These are phyloP conservation scores for Crithidia bombi DNA, from an alignment of 208 protist species.

Conservation along the genomic window DNA sequence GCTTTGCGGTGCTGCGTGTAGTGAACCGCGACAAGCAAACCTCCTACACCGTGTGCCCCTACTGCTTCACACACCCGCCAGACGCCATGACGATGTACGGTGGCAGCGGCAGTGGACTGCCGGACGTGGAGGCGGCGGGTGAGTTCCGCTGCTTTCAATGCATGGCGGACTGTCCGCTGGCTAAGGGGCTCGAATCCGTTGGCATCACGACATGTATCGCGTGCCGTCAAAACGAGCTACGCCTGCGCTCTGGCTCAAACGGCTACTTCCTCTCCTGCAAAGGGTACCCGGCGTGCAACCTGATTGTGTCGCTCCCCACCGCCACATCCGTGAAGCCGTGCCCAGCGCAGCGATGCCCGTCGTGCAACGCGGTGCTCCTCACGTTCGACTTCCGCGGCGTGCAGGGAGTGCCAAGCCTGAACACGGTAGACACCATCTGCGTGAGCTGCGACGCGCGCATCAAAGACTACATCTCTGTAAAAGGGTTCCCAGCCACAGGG, in stretches of 20 bases:
- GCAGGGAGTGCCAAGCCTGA: conserved; percentile 68
- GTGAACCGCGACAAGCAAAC: conserved; percentile 74
- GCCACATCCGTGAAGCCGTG: conserved; percentile 53
- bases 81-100: conserved; percentile 12
- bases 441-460: conserved; percentile 80
- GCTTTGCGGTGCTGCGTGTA: conserved; percentile 66
- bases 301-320: conserved; percentile 65
- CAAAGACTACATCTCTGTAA: conserved; percentile 79
- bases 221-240: conserved; percentile 70
- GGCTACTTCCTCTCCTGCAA: conserved; percentile 68
- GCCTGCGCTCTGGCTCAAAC: conserved; percentile 46
- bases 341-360: conserved; percentile 52
- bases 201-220: conserved; percentile 66
- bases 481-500: conserved; percentile 27
- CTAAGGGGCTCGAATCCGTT: conserved; percentile 64
- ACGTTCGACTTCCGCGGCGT: conserved; percentile 80
- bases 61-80: conserved; percentile 82
- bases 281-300: conserved; percentile 71
- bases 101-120: background rate
- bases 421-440: conserved; percentile 71
- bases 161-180: conserved; percentile 73
- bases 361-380: conserved; percentile 68
- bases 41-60: conserved; percentile 74
- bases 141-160: conserved; percentile 92
- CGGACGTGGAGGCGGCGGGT: conserved; percentile 44